Conservation (phyloP, 495 filamentous ascomycete species). For the Melanomma pulvis-pyrius region DNA sequence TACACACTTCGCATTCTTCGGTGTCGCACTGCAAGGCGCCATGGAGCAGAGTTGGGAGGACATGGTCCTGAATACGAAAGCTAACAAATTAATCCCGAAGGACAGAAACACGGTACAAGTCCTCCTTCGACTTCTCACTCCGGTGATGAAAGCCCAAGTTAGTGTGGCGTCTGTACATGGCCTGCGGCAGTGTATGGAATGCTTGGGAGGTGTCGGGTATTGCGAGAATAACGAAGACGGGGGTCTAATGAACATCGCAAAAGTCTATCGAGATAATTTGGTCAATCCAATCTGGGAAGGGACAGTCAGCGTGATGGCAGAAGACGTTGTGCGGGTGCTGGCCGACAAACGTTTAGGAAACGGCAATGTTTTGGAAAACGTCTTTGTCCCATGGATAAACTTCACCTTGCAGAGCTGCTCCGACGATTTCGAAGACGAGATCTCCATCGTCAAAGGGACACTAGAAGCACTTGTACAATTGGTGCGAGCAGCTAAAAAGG, state of each 20-base stretch:
- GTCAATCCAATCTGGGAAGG: conserved; percentile 77
- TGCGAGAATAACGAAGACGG: conserved; percentile 66
- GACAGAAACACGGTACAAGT: neutral
- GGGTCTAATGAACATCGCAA: conserved; percentile 59
- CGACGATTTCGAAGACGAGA: neutral
- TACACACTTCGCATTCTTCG: conserved; percentile 65
- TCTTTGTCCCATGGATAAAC: conserved; percentile 47
- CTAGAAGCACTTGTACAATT: conserved; percentile 9
- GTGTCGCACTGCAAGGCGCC: conserved; percentile 59
- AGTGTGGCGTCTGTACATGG: conserved; percentile 59
- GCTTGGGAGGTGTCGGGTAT: conserved; percentile 76
- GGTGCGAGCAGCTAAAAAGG: conserved; percentile 10
- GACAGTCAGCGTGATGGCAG: conserved; percentile 69
- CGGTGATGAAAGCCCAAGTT: conserved; percentile 66
- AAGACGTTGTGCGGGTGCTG: conserved; percentile 62
- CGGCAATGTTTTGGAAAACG: conserved; percentile 46
- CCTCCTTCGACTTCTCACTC: conserved; percentile 66
- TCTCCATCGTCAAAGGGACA: conserved; percentile 9
- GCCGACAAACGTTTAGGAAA: conserved; percentile 45
- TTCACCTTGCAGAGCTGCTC: neutral
- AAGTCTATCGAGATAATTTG: conserved; percentile 65
- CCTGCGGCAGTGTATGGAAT: conserved; percentile 67
- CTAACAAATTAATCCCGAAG: conserved; percentile 11
- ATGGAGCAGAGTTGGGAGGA: conserved; percentile 46
- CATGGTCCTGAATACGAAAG: conserved; percentile 23